Evolutionary conservation across 805 yeast genomes (phyloP), one percentile per base, ranked within the genome.

Genomic region (Metschnikowia borealis): DNA sequence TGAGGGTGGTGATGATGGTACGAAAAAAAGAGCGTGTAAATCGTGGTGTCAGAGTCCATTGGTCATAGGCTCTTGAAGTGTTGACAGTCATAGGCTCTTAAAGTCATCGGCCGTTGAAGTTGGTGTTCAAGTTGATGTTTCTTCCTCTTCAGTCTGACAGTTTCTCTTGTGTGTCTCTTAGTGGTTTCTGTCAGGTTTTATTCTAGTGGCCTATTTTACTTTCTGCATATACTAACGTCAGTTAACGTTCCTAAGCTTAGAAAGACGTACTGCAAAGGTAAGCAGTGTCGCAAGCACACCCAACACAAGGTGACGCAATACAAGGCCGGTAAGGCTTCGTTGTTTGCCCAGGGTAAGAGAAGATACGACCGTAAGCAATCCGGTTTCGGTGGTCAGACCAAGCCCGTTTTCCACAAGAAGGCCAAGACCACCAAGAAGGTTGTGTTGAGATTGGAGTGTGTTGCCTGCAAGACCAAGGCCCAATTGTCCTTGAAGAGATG

Each of bases 341-440:
- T 91, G 71, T 90, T 84, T 75, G 97, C 98, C 68, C 98, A 94
- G 83, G 99, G 99, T 87, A 94, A 95, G 92, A 90, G 99, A 85
- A 91, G 99, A 85, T 94, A 94, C 84, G 99, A 94, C 92, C 96
- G 99, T 82, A 94, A 94, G 82, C 99, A 94, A 84, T 76, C 87
- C 71, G 99, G 99, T 90, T 94, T 84, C 82, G 99, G 99, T 89
- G 99, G 99, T 89, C 99, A 94, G 84, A 94, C 99, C 81, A 94
- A 90, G 85, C 99, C 85, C 75, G 87, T 94, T 81, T 94, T 94
- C 97, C 98, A 90, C 88, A 94, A 94, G 89, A 94, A 94, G 81
- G 99, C 99, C 71, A 94, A 94, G 90, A 94, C 98, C 68, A 94
- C 99, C 84, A 94, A 94, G 90, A 94, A 94, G 88, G 96, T 94